Conservation (phyloP, 257 asterid genomes). For the Sherardia arvensis region DNA sequence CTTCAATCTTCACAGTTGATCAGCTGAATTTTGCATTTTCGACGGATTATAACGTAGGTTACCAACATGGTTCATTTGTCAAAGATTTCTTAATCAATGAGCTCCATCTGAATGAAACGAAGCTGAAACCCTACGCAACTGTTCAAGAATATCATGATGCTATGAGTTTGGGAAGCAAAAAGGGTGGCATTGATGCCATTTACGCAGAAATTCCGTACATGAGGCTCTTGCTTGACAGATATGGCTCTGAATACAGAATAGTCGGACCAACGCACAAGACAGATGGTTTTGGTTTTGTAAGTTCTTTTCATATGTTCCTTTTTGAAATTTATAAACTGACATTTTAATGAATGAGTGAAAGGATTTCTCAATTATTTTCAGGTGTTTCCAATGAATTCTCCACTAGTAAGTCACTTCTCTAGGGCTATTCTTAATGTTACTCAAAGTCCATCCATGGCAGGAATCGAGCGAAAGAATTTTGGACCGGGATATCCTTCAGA, state of each 20-base stretch:
- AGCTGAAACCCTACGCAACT: slow-evolving; percentile 24
- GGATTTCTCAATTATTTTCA: slow-evolving; percentile 2
- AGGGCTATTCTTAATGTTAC: slow-evolving; percentile 46
- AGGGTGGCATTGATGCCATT: slow-evolving; percentile 46
- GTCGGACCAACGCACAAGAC: slow-evolving; percentile 36
- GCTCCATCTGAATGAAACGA: slow-evolving; percentile 20
- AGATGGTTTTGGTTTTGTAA: slow-evolving; percentile 48
- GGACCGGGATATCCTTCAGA: slow-evolving; percentile 39
- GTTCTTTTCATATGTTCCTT: slow-evolving; percentile 5
- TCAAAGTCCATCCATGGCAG: slow-evolving; percentile 24
- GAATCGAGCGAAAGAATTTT: slow-evolving; percentile 24
- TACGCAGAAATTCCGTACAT: slow-evolving; percentile 48
- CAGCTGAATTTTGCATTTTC: slow-evolving; percentile 33
- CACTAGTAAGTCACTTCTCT: slow-evolving; percentile 28
- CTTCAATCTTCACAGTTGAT: slow-evolving; percentile 51
- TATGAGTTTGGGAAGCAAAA: slow-evolving; percentile 32
- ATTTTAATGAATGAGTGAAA: not conserved
- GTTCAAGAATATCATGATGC: slow-evolving; percentile 23
- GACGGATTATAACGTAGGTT: slow-evolving; percentile 28
- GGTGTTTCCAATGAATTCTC: slow-evolving; percentile 35
- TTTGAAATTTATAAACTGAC: not conserved
- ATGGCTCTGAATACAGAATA: slow-evolving; percentile 34
- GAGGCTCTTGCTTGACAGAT: slow-evolving; percentile 35
- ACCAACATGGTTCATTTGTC: slow-evolving; percentile 41
- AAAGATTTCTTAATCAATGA: slow-evolving; percentile 17